These are phyloP conservation scores for maize (Zea mays) DNA, from an alignment of 176 grass and related monocot species.

Conservation along the genomic window Zm-B73-REFERENCE-NAM-5.0 NC_050098.1:187820001-187820500, in stretches of 20 bases:
- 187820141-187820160: background rate
- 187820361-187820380: slow-evolving; percentile 24
- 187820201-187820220: background rate
- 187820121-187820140: slow-evolving; percentile 12
- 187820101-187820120: background rate
- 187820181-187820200: slow-evolving; percentile 17
- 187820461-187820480: background rate
- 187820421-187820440: slow-evolving; percentile 33
- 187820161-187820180: background rate
- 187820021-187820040: background rate
- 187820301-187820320: slow-evolving; percentile 29
- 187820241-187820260: slow-evolving; percentile 39
- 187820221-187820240: slow-evolving; percentile 14
- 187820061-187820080: too few species aligned
- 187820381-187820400: slow-evolving; percentile 36
- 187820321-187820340: slow-evolving; percentile 39
- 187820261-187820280: slow-evolving; percentile 1
- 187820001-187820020: background rate
- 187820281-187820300: slow-evolving; percentile 15
- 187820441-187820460: background rate
- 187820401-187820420: slow-evolving; percentile 22
- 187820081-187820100: slow-evolving; percentile 5
- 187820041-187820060: background rate
- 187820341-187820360: slow-evolving; percentile 52
- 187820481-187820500: slow-evolving; percentile 4